A percentile compares a stretch with the other conserved stretches of the same genome.
These are phyloP conservation scores for Trichoderma polysporum DNA, from an alignment of 2,329 filamentous ascomycete species.

Conservation along the genomic window DNA sequence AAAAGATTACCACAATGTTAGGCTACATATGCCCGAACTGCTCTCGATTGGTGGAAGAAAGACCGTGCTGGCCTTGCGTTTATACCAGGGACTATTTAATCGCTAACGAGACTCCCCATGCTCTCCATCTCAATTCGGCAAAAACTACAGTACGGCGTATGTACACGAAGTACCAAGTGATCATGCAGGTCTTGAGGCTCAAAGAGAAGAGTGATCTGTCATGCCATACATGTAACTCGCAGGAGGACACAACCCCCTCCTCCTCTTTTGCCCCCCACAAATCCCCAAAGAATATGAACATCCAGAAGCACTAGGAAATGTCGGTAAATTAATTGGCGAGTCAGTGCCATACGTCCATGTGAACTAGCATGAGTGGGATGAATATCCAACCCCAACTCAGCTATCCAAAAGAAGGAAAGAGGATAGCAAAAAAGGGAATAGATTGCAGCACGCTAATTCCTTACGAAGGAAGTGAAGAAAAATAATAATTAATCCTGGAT, in stretches of 20 bases:
- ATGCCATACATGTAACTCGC: too few species aligned
- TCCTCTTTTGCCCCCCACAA: too few species aligned
- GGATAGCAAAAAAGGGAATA: not conserved
- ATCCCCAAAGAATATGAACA: too few species aligned
- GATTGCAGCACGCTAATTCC: not conserved
- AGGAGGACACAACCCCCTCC: too few species aligned
- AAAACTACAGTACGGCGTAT: not conserved
- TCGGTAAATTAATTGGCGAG: not conserved
- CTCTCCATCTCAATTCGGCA: not conserved
- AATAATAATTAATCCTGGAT: too few species aligned
- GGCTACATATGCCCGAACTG: too few species aligned
- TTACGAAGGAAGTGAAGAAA: not conserved
- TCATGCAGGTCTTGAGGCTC: too few species aligned
- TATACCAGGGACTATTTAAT: not conserved
- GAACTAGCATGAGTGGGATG: not conserved
- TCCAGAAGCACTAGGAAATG: not conserved
- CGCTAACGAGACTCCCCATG: not conserved
- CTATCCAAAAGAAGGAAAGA: not conserved
- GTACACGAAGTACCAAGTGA: not conserved
- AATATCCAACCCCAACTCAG: not conserved
- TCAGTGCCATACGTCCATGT: not conserved
- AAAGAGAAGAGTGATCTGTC: too few species aligned
- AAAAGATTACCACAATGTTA: not conserved
- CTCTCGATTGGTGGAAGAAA: slow-evolving; percentile 13
- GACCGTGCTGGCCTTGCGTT: not conserved